phyloP scores from a whole-genome alignment of 1,284 basidiomycete genomes.

The Microbotryomycetes sp. region DNA sequence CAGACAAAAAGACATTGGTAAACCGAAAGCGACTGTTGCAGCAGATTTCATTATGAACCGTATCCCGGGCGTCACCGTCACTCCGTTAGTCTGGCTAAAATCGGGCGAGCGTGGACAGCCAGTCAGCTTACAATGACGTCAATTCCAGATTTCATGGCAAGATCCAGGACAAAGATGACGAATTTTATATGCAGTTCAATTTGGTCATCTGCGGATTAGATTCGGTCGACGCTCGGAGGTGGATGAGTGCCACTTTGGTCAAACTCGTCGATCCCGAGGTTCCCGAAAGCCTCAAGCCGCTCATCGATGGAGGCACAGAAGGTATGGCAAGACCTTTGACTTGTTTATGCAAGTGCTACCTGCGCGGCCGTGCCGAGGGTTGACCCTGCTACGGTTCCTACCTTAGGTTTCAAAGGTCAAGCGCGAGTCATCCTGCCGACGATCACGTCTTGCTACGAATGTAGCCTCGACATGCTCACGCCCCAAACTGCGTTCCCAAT shows the following conservation, averaged over 20 bases:
- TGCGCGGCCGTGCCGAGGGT: no score
- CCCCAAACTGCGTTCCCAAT: slow-evolving; percentile 96
- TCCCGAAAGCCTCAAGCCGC: slow-evolving; percentile 89
- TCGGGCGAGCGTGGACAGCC: not conserved
- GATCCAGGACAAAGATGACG: slow-evolving; percentile 94
- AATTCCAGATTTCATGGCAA: slow-evolving; percentile 79
- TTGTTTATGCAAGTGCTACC: no score
- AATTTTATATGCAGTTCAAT: slow-evolving; percentile 97
- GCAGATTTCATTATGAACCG: slow-evolving; percentile 94
- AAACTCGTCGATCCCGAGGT: slow-evolving; percentile 85
- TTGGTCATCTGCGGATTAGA: slow-evolving; percentile 97
- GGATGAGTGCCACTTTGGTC: slow-evolving; percentile 98
- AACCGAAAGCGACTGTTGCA: slow-evolving; percentile 87
- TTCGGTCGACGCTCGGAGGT: slow-evolving; percentile 89
- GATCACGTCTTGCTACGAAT: slow-evolving; percentile 95
- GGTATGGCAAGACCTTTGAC: no score
- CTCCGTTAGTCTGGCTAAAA: slow-evolving; percentile 58
- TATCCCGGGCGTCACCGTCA: slow-evolving; percentile 87
- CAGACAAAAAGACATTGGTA: slow-evolving; percentile 84
- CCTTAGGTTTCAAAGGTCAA: slow-evolving; percentile 91
- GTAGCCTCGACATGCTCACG: slow-evolving; percentile 95
- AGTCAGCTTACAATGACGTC: no score
- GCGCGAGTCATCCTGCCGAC: slow-evolving; percentile 95
- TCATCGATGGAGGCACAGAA: slow-evolving; percentile 98
- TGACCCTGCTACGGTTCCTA: no score